Percentiles rank a stretch among this genome's conserved stretches.
phyloP scores from a whole-genome alignment of 164 flowering plant genomes.

The Nymphaea thermarum region DNA sequence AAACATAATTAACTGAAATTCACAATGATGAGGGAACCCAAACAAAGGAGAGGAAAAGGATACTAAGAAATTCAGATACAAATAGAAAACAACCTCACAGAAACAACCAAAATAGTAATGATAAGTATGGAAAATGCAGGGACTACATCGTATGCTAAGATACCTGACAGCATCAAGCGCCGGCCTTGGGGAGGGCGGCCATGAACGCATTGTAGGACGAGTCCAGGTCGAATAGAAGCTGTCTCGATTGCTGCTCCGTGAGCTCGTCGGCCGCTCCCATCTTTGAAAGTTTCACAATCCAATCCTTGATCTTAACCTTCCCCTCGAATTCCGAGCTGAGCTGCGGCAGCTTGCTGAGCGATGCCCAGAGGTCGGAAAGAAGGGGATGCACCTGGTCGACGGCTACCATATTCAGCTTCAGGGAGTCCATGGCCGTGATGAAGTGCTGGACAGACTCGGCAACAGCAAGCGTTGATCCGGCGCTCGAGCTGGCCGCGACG shows the following conservation, averaged over 20 bases:
- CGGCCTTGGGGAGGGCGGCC: slow-evolving; percentile 88
- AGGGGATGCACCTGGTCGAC: slow-evolving; percentile 88
- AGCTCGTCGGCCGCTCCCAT: slow-evolving; percentile 97
- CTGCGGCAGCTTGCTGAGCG: slow-evolving; percentile 57
- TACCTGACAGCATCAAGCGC: slow-evolving; percentile 21
- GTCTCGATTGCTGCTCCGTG: slow-evolving; percentile 92
- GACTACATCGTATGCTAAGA: no score
- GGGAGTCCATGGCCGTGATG: slow-evolving; percentile 86
- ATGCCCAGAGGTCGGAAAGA: slow-evolving; percentile 56
- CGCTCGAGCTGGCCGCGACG: slow-evolving; percentile 31
- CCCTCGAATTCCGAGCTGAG: slow-evolving; percentile 81
- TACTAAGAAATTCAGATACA: no score
- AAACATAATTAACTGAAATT: no score
- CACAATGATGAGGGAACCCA: no score
- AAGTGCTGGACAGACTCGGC: slow-evolving; percentile 93
- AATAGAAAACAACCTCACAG: no score
- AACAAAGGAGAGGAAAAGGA: no score
- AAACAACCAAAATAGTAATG: no score
- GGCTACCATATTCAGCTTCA: slow-evolving; percentile 82
- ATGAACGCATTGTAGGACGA: slow-evolving; percentile 90
- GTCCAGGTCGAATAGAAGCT: slow-evolving; percentile 88
- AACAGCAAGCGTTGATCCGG: slow-evolving; percentile 48
- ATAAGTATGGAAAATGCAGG: no score
- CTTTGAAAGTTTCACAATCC: slow-evolving; percentile 72
- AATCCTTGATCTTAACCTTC: slow-evolving; percentile 78